These are phyloP conservation scores for Dothistroma septosporum DNA, from an alignment of 2,329 filamentous ascomycete genomes.

Conservation along the genomic window DNA sequence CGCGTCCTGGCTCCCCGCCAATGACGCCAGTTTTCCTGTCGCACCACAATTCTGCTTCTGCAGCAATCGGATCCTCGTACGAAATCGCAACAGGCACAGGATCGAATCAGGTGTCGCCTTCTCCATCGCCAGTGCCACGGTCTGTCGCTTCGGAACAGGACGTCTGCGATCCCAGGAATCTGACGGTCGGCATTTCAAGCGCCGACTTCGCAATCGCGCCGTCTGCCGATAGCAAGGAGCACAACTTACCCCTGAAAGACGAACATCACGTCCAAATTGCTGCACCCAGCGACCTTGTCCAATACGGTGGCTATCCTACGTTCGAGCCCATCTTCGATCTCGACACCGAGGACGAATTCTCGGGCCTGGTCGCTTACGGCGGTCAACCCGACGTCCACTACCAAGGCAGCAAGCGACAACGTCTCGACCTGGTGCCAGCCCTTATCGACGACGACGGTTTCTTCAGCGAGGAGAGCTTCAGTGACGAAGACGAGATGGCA, in stretches of 20 bases:
- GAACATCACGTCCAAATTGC: conserved; percentile 37
- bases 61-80: conserved; percentile 55
- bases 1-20: conserved; percentile 72
- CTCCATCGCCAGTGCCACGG: conserved; percentile 72
- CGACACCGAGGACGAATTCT: conserved; percentile 83
- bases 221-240: conserved; percentile 53
- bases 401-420: conserved; percentile 64
- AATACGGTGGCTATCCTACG: conserved; percentile 59
- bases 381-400: conserved; percentile 58
- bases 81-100: conserved; percentile 59
- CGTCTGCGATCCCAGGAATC: conserved; percentile 82
- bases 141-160: conserved; percentile 64
- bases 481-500: conserved; percentile 66
- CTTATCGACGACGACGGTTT: conserved; percentile 67
- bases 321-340: conserved; percentile 83
- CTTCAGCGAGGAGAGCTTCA: conserved; percentile 70
- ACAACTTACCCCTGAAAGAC: conserved; percentile 46
- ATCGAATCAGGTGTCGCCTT: conserved; percentile 66
- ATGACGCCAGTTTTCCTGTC: conserved; percentile 74
- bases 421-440: conserved; percentile 64
- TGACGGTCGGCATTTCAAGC: conserved; percentile 63
- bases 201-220: conserved; percentile 61
- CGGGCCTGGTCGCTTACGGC: conserved; percentile 66
- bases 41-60: conserved; percentile 61
- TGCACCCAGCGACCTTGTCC: conserved; percentile 43